phyloP scores from a whole-genome alignment of 225 moss, liverwort and hornwort species.

The Antitrichia curtipendula region DNA sequence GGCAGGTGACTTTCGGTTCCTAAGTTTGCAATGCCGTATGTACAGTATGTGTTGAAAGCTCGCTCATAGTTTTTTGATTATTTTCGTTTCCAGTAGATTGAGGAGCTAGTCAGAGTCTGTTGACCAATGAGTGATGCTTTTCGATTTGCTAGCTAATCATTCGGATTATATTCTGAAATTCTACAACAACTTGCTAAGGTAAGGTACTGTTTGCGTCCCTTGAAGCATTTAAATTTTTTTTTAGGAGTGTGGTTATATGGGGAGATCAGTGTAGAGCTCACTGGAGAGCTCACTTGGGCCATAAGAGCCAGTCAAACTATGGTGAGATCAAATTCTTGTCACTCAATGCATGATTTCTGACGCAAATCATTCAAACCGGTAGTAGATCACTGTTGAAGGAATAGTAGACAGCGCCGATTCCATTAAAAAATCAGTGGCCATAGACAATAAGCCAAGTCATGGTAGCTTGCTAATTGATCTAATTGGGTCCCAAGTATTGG shows the following conservation, averaged over 20 bases:
- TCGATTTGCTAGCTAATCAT: too few species aligned
- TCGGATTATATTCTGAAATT: neutral
- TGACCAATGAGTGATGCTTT: neutral
- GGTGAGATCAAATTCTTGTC: too few species aligned
- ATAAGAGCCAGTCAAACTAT: neutral
- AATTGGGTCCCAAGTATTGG: too few species aligned
- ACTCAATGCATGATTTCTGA: neutral
- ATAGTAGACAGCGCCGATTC: too few species aligned
- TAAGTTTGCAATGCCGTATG: neutral
- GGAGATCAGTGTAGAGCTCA: too few species aligned
- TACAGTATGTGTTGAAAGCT: too few species aligned
- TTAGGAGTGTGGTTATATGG: neutral
- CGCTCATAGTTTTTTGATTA: neutral
- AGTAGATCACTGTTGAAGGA: neutral
- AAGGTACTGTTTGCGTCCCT: neutral
- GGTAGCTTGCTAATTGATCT: neutral
- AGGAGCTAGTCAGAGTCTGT: neutral
- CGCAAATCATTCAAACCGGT: neutral
- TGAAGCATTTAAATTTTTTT: neutral
- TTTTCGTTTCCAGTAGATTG: neutral
- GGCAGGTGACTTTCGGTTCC: neutral
- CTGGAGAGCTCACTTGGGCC: neutral
- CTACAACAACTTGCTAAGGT: too few species aligned
- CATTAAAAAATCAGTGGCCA: neutral
- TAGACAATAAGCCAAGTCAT: neutral